A percentile compares a stretch with the other conserved stretches of the same genome.
Evolutionary conservation across 2,329 filamentous ascomycete genomes (phyloP).

Genomic region (Colletotrichum truncatum): DNA sequence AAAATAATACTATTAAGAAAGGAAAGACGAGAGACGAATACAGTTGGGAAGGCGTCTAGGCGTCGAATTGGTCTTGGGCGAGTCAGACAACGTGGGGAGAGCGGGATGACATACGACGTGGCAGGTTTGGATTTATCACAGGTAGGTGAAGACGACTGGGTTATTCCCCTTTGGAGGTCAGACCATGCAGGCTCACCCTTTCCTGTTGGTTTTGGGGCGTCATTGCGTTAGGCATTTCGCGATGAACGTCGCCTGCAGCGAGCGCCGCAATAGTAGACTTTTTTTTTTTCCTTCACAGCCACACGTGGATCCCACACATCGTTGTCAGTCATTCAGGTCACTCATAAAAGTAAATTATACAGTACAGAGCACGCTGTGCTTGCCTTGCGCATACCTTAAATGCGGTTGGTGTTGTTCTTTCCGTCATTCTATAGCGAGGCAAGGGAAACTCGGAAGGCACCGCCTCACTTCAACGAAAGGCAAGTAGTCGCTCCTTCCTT

Average conservation of each 20-base stretch:
- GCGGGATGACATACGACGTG: conserved; percentile 29
- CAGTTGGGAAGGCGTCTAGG: not conserved
- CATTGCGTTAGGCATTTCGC: conserved; percentile 18
- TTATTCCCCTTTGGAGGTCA: conserved; percentile 12
- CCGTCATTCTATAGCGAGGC: too few relatives aligned
- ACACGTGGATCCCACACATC: not conserved
- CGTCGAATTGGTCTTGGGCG: conserved; percentile 6
- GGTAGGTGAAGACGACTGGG: conserved; percentile 9
- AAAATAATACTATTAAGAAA: not conserved
- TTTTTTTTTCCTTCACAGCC: conserved; percentile 9
- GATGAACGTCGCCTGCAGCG: not conserved
- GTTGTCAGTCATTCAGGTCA: not conserved
- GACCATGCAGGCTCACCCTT: conserved; percentile 20
- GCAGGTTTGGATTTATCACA: conserved; percentile 28
- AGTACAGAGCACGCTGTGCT: not conserved
- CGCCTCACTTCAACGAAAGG: not conserved
- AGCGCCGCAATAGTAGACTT: too few relatives aligned
- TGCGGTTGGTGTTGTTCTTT: too few relatives aligned
- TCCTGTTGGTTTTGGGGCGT: conserved; percentile 11
- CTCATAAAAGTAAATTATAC: not conserved
- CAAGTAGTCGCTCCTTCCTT: not conserved
- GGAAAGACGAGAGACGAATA: conserved; percentile 1
- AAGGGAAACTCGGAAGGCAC: not conserved
- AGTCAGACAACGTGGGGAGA: conserved; percentile 30
- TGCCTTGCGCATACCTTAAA: not conserved